Evolutionary conservation across 345 rosid genomes (phyloP), one percentile per base, ranked within the genome.

Genomic region (Luvunga scandens): DNA sequence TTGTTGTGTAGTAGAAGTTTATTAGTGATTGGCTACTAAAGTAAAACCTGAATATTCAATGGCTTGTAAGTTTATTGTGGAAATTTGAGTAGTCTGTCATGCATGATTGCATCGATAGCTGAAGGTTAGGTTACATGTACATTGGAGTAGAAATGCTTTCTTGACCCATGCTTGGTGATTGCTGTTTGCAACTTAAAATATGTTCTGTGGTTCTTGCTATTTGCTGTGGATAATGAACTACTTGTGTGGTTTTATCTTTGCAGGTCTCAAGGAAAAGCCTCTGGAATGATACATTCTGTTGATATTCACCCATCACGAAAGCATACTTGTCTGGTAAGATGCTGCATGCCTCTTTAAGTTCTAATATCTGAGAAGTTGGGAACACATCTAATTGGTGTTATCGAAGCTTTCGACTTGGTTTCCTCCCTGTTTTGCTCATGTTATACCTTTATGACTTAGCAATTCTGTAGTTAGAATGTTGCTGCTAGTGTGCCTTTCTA

Each of bases 241-340:
- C 45, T 62, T 25, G 16, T n/a, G n/a, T 63, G 78, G 55, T 69
- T 45, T n/a, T 78, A 63, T 57, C 79, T 18, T 82, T 86, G 81
- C 84, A 95, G 98, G 90, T 79, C 86, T 78, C 90, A 85, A 75
- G 97, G 92, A 48, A 88, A 77, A 81, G 82, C 84, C 72, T 87
- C 90, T 77, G 99, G 96, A 27, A 75, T 93, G 77, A 84, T 93
- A 16, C 98, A 93, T 81, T 93, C 98, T 1, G 77, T 95, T 81
- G 98, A 95, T 83, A 89, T 95, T 84, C 98, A 93, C 84, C 92
- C 96, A 70, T 95, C 97, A 2, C 83, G 97, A 66, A 95, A 95
- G 86, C 97, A 95, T 86, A 92, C 89, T 39, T 92, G 94, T 86
- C 85, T 92, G 84, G 99, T 95, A 84, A 84, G 91, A 75, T 34